Percentiles rank a stretch among this genome's conserved stretches.
These are phyloP conservation scores for Phytophthora hibernalis DNA, from an alignment of 352 stramenopile species.

Conservation along the genomic window DNA sequence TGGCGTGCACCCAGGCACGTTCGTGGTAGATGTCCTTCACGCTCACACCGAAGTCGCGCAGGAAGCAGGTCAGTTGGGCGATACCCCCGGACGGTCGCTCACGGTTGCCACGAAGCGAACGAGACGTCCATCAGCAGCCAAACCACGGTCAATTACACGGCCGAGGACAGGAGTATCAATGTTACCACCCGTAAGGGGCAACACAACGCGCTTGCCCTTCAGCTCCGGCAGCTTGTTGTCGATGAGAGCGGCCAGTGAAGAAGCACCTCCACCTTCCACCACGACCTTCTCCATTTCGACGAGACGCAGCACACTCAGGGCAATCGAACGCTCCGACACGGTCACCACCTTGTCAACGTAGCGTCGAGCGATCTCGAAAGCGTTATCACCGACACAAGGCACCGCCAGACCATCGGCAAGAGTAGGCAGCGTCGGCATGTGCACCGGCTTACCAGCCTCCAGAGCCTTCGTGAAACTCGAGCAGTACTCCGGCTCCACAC, in stretches of 20 bases:
- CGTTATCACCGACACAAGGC: slow-evolving; percentile 93
- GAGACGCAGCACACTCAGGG: slow-evolving; percentile 95
- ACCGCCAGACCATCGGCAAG: slow-evolving; percentile 97
- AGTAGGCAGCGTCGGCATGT: slow-evolving; percentile 90
- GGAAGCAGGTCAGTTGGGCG: slow-evolving; percentile 89
- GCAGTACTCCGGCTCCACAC: slow-evolving; percentile 96
- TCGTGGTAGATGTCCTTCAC: slow-evolving; percentile 99
- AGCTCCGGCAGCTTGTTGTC: slow-evolving; percentile 94
- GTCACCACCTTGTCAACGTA: slow-evolving; percentile 96
- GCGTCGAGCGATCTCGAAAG: slow-evolving; percentile 92
- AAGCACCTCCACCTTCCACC: slow-evolving; percentile 95
- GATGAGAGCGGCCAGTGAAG: slow-evolving; percentile 94
- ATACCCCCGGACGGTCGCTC: slow-evolving; percentile 96
- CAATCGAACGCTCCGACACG: slow-evolving; percentile 95
- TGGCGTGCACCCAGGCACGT: slow-evolving; percentile 95
- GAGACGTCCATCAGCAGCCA: slow-evolving; percentile 96
- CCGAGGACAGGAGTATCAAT: slow-evolving; percentile 97
- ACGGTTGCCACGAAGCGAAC: slow-evolving; percentile 97
- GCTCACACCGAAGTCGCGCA: slow-evolving; percentile 90
- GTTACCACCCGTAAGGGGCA: slow-evolving; percentile 97
- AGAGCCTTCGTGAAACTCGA: slow-evolving; percentile 95
- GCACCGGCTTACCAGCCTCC: slow-evolving; percentile 88
- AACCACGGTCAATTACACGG: slow-evolving; percentile 95
- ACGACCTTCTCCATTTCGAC: slow-evolving; percentile 99
- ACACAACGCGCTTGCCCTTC: slow-evolving; percentile 94